phyloP scores from a whole-genome alignment of 2,329 filamentous ascomycete genomes.

The Colletotrichum tamarilloi region DNA sequence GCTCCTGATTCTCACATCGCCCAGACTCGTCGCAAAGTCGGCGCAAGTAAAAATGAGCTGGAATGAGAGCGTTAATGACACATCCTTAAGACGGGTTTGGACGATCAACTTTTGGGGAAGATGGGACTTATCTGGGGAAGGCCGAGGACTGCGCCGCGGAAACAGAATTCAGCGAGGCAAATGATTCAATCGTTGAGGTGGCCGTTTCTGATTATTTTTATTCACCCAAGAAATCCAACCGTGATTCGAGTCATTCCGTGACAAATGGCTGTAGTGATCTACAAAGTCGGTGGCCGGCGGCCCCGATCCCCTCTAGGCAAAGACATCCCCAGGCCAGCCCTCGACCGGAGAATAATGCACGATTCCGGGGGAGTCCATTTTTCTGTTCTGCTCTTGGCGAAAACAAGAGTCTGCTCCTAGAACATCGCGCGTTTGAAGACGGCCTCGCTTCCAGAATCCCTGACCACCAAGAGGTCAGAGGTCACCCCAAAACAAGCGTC shows the following conservation, averaged over 20 bases:
- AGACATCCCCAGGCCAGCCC: constrained; percentile 2
- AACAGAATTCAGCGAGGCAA: background rate
- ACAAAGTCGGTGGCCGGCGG: constrained; percentile 6
- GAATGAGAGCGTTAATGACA: constrained; percentile 6
- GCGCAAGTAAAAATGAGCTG: background rate
- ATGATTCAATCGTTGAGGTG: constrained; percentile 1
- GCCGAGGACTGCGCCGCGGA: background rate
- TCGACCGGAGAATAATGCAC: constrained; percentile 10
- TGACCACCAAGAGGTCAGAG: background rate
- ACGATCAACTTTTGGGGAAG: background rate
- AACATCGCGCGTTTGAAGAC: constrained; percentile 17
- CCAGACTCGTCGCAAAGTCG: background rate
- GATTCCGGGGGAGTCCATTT: constrained; percentile 13
- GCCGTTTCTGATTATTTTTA: constrained; percentile 3
- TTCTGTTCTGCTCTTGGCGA: constrained; percentile 24
- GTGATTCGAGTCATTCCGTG: constrained; percentile 17
- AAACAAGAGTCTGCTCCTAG: constrained; percentile 18
- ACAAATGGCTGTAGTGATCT: constrained; percentile 13
- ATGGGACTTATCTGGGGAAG: background rate
- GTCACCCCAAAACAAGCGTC: background rate
- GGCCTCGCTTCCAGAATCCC: constrained; percentile 7
- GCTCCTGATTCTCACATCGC: background rate
- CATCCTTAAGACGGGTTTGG: background rate
- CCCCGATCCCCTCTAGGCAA: background rate
- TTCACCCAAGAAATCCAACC: background rate